Evolutionary conservation across 2,329 filamentous ascomycete species (phyloP).

Genomic region (Orbilia javanica): DNA sequence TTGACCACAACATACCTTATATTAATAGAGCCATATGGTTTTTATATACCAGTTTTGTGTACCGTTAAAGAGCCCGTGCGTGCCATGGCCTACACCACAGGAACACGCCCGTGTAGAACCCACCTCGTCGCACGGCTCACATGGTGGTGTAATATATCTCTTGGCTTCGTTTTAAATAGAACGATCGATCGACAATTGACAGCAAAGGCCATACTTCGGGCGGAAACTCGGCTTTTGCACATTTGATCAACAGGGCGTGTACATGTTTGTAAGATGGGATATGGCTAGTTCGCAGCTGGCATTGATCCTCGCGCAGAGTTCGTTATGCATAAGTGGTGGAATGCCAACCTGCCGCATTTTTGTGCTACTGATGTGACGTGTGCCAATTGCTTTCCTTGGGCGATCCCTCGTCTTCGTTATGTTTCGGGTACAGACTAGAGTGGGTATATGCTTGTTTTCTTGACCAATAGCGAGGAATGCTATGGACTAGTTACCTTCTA

Average conservation of each 20-base stretch:
- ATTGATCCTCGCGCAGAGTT: background rate
- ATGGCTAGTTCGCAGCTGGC: too few species aligned
- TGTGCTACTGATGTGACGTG: background rate
- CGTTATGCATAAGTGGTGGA: background rate
- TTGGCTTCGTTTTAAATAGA: slow-evolving; percentile 19
- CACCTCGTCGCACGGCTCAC: background rate
- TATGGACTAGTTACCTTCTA: background rate
- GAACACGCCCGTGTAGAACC: background rate
- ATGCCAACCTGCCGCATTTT: background rate
- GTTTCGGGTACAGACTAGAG: too few species aligned
- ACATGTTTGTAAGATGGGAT: background rate
- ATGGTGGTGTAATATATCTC: background rate
- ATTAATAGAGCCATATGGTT: too few species aligned
- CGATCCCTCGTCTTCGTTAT: background rate
- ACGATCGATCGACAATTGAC: background rate
- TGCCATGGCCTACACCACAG: too few species aligned
- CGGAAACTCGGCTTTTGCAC: background rate
- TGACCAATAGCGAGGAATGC: too few species aligned
- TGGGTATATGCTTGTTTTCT: too few species aligned
- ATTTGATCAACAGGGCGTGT: slow-evolving; percentile 14
- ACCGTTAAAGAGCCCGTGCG: background rate
- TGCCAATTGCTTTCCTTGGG: background rate
- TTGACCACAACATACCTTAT: too few species aligned
- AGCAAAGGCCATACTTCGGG: background rate
- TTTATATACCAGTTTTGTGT: background rate